phyloP scores from a whole-genome alignment of 1,284 basidiomycete genomes.

The Malassezia brasiliensis region DNA sequence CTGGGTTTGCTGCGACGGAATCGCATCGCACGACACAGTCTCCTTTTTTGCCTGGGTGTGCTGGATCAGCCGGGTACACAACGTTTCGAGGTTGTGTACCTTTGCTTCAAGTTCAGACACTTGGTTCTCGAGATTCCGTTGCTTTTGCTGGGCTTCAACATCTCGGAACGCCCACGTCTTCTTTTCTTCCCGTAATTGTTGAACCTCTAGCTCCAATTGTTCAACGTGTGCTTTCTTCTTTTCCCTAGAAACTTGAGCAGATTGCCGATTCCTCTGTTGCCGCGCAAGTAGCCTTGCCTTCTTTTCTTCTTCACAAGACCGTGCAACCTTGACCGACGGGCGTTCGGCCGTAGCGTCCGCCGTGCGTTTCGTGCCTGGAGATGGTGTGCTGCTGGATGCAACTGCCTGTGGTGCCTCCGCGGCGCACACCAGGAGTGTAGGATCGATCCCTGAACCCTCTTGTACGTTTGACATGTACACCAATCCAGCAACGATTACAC shows the following conservation, averaged over 20 bases:
- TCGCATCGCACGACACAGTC: background rate
- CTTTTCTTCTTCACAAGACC: constrained; percentile 31
- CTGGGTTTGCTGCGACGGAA: background rate
- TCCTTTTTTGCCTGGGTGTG: background rate
- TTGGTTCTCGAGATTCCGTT: constrained; percentile 21
- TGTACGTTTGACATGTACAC: background rate
- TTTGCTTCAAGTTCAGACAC: constrained; percentile 24
- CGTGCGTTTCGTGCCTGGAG: background rate
- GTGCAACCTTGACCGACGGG: background rate
- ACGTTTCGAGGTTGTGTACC: constrained; percentile 26
- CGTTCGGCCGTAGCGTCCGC: background rate
- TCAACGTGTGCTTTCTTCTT: constrained; percentile 42
- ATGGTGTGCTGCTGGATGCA: too few species aligned
- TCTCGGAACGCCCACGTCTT: constrained; percentile 16
- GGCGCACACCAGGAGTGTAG: constrained; percentile 7
- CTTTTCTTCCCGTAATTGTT: constrained; percentile 26
- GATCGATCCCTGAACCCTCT: constrained; percentile 8
- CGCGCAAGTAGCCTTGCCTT: constrained; percentile 39
- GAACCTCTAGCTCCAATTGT: constrained; percentile 30
- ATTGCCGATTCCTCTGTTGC: constrained; percentile 43
- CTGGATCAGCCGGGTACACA: constrained; percentile 18
- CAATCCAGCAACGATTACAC: background rate
- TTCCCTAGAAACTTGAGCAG: constrained; percentile 42
- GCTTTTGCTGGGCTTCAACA: constrained; percentile 15
- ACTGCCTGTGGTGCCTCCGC: too few species aligned